These are phyloP conservation scores for Sporisorium scitamineum DNA, from an alignment of 1,284 basidiomycete genomes.

Conservation along the genomic window DNA sequence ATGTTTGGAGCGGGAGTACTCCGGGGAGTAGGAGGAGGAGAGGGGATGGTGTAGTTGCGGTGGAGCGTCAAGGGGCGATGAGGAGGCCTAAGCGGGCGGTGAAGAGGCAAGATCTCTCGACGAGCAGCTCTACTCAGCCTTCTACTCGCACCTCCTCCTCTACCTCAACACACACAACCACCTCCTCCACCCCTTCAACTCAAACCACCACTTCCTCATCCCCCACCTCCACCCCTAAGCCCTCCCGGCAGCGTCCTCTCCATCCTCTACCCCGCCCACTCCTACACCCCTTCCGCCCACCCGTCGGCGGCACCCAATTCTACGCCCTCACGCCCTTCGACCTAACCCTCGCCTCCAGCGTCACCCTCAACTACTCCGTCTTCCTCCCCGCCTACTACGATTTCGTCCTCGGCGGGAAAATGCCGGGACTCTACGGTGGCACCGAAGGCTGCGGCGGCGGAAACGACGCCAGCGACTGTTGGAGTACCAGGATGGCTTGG, in stretches of 20 bases:
- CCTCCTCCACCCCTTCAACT: not conserved
- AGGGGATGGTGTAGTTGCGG: no score
- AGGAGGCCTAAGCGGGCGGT: not conserved
- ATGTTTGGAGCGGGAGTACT: not conserved
- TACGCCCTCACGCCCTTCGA: slow-evolving; percentile 27
- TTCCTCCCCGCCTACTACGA: slow-evolving; percentile 69
- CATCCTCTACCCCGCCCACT: slow-evolving; percentile 70
- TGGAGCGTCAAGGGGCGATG: not conserved
- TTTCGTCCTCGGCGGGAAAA: slow-evolving; percentile 70
- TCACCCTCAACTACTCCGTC: slow-evolving; percentile 67
- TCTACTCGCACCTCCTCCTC: not conserved
- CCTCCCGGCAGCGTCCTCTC: slow-evolving; percentile 1
- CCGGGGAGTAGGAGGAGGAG: not conserved
- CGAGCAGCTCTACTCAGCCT: not conserved
- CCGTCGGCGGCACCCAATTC: slow-evolving; percentile 36
- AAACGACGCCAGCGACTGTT: slow-evolving; percentile 69
- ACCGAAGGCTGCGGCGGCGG: slow-evolving; percentile 71
- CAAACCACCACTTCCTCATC: not conserved
- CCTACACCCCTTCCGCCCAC: slow-evolving; percentile 60
- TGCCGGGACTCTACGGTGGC: slow-evolving; percentile 71
- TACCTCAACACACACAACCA: not conserved
- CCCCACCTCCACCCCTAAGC: not conserved
- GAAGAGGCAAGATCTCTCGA: slow-evolving; percentile 2
- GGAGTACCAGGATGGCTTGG: slow-evolving; percentile 71
- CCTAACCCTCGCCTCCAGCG: slow-evolving; percentile 4